phyloP scores from a whole-genome alignment of 768 basidiomycete species.

The Mycena filopes region DNA sequence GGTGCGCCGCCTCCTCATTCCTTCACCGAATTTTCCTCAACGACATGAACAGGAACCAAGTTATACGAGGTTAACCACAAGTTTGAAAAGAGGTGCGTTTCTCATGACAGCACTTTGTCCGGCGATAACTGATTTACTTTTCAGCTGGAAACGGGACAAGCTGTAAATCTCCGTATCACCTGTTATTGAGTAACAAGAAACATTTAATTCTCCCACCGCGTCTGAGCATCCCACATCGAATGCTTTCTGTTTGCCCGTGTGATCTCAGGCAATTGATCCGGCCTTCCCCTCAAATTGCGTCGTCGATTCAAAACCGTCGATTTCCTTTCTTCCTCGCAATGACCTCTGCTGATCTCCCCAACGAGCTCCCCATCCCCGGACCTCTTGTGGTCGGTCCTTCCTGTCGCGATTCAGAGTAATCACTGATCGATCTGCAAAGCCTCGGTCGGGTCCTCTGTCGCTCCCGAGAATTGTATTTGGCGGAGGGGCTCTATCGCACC shows the following conservation, averaged over 20 bases:
- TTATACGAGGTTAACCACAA: constrained; percentile 75
- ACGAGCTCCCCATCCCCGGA: constrained; percentile 51
- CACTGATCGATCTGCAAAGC: constrained; percentile 35
- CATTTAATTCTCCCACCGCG: constrained; percentile 11
- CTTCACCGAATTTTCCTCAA: too few species aligned
- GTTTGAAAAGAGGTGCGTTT: constrained; percentile 75
- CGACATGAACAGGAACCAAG: constrained; percentile 58
- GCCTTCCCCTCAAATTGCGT: constrained; percentile 1
- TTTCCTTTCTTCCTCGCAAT: constrained; percentile 19
- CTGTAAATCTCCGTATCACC: constrained; percentile 54
- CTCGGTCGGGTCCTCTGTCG: constrained; percentile 44
- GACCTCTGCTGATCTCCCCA: constrained; percentile 35
- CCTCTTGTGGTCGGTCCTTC: constrained; percentile 50
- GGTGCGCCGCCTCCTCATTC: constrained; percentile 28
- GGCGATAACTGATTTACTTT: constrained; percentile 19
- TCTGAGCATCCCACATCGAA: constrained; percentile 9
- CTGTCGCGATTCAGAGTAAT: neutral
- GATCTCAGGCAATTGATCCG: constrained; percentile 29
- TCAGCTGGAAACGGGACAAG: constrained; percentile 82
- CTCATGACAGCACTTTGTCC: constrained; percentile 3
- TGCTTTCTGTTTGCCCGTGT: constrained; percentile 23
- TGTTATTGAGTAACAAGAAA: constrained; percentile 24
- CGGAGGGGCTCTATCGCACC: constrained; percentile 72
- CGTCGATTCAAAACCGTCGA: too few species aligned
- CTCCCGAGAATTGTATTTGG: constrained; percentile 73